A percentile compares a stretch with the other conserved stretches of the same genome.
phyloP scores from a whole-genome alignment of 78 protist genomes.

The Mastigamoeba balamuthi region DNA sequence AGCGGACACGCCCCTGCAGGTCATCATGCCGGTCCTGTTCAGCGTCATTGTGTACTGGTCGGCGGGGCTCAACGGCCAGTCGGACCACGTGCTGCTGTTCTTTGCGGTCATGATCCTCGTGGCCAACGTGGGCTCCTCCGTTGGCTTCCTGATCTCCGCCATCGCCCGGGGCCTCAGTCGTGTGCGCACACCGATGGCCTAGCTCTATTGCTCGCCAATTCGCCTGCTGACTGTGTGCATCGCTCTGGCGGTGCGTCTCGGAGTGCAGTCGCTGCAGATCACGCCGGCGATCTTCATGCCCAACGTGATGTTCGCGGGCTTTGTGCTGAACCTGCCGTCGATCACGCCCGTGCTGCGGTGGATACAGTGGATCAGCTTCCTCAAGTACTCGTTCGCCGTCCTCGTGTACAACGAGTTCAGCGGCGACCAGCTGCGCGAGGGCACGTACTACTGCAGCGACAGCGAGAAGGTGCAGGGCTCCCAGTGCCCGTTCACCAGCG shows the following conservation, averaged over 20 bases:
- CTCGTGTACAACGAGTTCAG: background rate
- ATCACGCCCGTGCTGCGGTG: background rate
- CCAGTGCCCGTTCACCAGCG: background rate
- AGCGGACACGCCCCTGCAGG: background rate
- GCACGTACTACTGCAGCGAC: background rate
- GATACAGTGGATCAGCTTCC: background rate
- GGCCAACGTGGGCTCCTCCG: background rate
- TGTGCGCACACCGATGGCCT: too few species aligned
- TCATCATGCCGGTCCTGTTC: background rate
- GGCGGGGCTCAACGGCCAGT: background rate
- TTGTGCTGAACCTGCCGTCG: background rate
- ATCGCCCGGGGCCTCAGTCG: too few species aligned
- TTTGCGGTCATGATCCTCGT: background rate
- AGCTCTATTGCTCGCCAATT: too few species aligned
- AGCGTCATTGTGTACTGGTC: background rate
- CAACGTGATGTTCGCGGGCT: background rate
- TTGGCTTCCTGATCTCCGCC: background rate
- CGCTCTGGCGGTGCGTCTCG: too few species aligned
- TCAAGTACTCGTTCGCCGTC: background rate
- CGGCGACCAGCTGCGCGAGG: background rate
- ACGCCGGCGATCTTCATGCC: background rate
- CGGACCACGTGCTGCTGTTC: background rate
- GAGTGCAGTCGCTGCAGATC: background rate
- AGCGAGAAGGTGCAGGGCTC: background rate
- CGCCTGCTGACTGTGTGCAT: too few species aligned